phyloP scores from a whole-genome alignment of 805 yeast genomes.

The Sugiyamaella marilandica region DNA sequence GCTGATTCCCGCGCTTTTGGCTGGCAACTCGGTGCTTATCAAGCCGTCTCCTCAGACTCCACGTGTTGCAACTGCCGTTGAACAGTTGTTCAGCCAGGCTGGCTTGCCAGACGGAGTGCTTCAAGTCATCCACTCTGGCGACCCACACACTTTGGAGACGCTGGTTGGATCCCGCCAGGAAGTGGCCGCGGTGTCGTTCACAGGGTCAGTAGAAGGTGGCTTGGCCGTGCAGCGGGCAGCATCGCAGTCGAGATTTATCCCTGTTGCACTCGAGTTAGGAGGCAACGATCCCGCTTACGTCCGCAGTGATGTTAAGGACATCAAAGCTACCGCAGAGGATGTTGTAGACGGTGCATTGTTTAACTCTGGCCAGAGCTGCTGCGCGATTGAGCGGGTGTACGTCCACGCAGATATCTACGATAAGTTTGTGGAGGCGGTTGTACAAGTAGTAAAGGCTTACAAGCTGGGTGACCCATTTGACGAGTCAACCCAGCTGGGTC shows the following conservation, averaged over 20 bases:
- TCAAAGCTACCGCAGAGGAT: conserved; percentile 59
- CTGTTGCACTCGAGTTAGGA: conserved; percentile 82
- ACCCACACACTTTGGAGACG: conserved; percentile 63
- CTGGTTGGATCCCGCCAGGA: conserved; percentile 55
- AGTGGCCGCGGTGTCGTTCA: conserved; percentile 77
- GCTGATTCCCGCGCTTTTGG: conserved; percentile 78
- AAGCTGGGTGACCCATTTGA: conserved; percentile 81
- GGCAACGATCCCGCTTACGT: conserved; percentile 89
- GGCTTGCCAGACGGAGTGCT: conserved; percentile 82
- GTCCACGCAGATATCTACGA: conserved; percentile 72
- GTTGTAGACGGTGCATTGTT: conserved; percentile 73
- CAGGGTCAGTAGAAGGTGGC: conserved; percentile 85
- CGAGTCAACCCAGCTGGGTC: conserved; percentile 61
- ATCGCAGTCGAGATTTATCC: conserved; percentile 63
- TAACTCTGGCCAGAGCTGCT: conserved; percentile 91
- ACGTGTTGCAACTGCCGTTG: conserved; percentile 67
- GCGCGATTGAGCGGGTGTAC: conserved; percentile 86
- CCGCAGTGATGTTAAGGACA: conserved; percentile 67
- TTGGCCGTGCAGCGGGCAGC: conserved; percentile 61
- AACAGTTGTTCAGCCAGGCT: conserved; percentile 61
- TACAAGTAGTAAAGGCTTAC: conserved; percentile 43
- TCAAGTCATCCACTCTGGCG: conserved; percentile 71
- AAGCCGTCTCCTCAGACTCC: conserved; percentile 90
- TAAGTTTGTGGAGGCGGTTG: conserved; percentile 55
- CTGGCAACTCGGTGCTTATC: conserved; percentile 80